Conservation (phyloP, 1,284 basidiomycete species). For the Heterobasidion annosum region DNA sequence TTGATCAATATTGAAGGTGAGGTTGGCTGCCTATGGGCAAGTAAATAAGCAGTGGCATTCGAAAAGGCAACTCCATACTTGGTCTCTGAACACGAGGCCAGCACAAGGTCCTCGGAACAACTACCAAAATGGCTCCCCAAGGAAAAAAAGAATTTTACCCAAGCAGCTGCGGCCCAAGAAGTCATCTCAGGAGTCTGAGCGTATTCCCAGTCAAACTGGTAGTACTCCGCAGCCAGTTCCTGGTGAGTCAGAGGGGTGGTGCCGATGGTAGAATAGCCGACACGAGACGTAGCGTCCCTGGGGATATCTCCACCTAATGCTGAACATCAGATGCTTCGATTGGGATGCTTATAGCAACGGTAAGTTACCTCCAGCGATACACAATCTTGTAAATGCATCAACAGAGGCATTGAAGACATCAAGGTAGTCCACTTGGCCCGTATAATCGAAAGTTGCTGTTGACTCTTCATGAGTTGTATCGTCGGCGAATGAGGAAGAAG, state of each 20-base stretch:
- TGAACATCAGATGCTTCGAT: background rate
- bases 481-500: background rate
- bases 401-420: conserved; percentile 33
- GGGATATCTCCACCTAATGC: conserved; percentile 30
- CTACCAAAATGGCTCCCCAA: background rate
- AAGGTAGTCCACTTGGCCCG: conserved; percentile 36
- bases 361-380: conserved; percentile 28
- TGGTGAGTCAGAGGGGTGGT: conserved; percentile 30
- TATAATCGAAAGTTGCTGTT: conserved; percentile 43
- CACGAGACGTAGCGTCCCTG: conserved; percentile 32
- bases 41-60: background rate
- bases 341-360: background rate
- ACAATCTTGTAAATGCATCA: conserved; percentile 31
- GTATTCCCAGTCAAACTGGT: conserved; percentile 45
- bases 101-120: background rate
- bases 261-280: conserved; percentile 36
- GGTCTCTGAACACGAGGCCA: background rate
- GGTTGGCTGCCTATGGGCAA: conserved; percentile 46
- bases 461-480: background rate
- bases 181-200: conserved; percentile 51
- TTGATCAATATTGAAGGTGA: conserved; percentile 43
- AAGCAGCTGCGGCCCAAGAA: conserved; percentile 52
- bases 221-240: conserved; percentile 41
- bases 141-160: conserved; percentile 26
- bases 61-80: background rate